Base-by-base conservation (phyloP, 2,329 filamentous ascomycete species). In the Neoarthrinium moseri region DNA sequence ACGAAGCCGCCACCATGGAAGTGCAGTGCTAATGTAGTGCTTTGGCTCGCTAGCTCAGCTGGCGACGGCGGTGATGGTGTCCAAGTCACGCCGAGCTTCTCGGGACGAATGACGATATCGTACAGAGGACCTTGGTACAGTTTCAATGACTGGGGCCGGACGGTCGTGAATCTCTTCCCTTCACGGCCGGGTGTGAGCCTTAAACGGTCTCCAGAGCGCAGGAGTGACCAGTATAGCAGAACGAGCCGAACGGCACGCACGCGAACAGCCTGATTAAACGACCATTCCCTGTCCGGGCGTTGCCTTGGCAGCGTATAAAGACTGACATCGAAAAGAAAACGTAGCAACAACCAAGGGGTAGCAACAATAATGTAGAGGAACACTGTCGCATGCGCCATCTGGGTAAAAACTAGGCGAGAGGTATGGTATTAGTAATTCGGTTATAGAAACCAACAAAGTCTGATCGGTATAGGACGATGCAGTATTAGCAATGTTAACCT, bases 1-100 rank as follows among this genome's bases (percentile, higher is more conserved):
- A 38, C 35, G 22, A 38, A 38, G 35, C 35, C 35, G 18, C 35
- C 35, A n/a, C 35, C 35, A 26, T 38, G 35, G 26, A 38, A 38
- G 22, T 38, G 35, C 12, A 38, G 35, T 8, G 22, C 35, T 23
- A 38, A 38, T 8, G 12, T 38, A 10, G 12, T 38, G 35, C 10
- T 2, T 10, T 8, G n/a, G n/a, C n/a, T n/a, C 12, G n/a, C 35
- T 8, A 23, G 11, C 11, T 26, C 22, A 12, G 2, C n/a, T 22
- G 26, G 35, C 26, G 3, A 23, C 26, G 35, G 35, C n/a, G 21
- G 18, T 17, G 35, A 17, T 22, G 35, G 35, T n/a, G 35, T 38
- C 35, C 35, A 38, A 6, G 35, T 38, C 5, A n/a, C 35, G 20
- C 35, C 35, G 12, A 38, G 15, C 21, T n/a, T 6, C 7, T 17